Base-by-base conservation (phyloP, 441 rosid genomes). In the Mallotus repandus region DNA sequence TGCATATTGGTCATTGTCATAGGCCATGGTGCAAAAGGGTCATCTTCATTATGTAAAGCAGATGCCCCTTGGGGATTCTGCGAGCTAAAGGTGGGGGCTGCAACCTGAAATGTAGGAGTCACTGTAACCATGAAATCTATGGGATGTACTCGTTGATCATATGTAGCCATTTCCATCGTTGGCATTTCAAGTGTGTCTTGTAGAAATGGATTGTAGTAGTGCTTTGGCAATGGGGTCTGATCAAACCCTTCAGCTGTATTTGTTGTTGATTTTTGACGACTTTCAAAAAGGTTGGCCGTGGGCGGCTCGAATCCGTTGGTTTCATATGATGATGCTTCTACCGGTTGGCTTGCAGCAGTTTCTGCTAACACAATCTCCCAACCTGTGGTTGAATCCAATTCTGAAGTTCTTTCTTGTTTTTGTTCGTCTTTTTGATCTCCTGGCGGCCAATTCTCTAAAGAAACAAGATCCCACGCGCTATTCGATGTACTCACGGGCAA, bases 141-240 rank as follows among this genome's bases (percentile, higher is more conserved):
- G 16, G 66, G 63, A 52, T 29, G 21, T 53, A 25, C 60, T 18
- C 69, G 46, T 35, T 68, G 68, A 7, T 55, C 63, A 8, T 52
- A 21, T 7, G 77, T 15, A 35, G 71, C 5, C 62, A 71, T 53
- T 50, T 57, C 62, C 16, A 10, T 35, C 12, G 59, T 66, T 4
- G 78, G 71, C 13, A 67, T 7, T 32, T 75, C 78, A 7, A 69
- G 41, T 69, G 63, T 62, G 16, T 87, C 94, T 14, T 78, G 83
- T 70, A 94, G 76, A 82, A 94, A 94, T 11, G 99, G 98, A 79
- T 94, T 94, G 76, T 84, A 86, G 63, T 73, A 81, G 55, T 71
- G 73, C 8, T 72, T 64, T 45, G 73, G 69, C n/a, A 13, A 25
- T 65, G 79, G 50, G 18, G 70, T 25, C 55, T 72, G 70, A 69